These are phyloP conservation scores for Aphanomyces stellatus DNA, from an alignment of 352 stramenopile species.

Conservation along the genomic window DNA sequence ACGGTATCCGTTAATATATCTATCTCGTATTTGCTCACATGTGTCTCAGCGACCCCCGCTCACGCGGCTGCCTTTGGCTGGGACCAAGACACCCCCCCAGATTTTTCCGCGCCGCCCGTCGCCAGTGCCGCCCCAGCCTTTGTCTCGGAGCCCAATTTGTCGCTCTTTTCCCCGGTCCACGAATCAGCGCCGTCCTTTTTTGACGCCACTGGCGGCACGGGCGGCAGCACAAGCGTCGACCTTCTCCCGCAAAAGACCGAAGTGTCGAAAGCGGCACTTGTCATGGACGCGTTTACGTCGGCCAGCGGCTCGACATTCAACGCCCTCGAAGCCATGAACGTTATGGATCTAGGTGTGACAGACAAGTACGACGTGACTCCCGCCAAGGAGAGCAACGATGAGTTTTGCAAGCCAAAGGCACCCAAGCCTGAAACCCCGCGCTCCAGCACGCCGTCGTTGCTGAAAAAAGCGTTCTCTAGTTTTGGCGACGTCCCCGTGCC, in stretches of 20 bases:
- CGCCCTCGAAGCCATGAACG: slow-evolving; percentile 18
- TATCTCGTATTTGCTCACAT: background rate
- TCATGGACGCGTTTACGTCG: slow-evolving; percentile 10
- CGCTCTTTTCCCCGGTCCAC: background rate
- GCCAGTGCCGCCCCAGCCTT: background rate
- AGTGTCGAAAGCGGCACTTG: background rate
- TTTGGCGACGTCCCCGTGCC: no score
- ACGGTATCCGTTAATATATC: slow-evolving; percentile 15
- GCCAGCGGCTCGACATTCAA: background rate
- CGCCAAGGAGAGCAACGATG: no score
- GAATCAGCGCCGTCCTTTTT: background rate
- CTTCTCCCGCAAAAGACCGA: background rate
- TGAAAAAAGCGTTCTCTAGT: no score
- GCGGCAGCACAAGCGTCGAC: background rate
- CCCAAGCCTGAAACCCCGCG: no score
- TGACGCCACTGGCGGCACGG: background rate
- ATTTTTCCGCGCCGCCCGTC: background rate
- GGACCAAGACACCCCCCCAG: background rate
- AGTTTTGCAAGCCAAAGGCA: no score
- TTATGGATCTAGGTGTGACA: slow-evolving; percentile 1
- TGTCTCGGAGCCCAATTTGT: background rate
- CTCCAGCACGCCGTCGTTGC: no score
- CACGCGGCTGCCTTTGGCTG: background rate
- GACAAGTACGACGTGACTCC: no score
- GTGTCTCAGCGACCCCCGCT: background rate